phyloP scores from a whole-genome alignment of 2,329 filamentous ascomycete genomes.

The Trichoderma atrobrunneum region DNA sequence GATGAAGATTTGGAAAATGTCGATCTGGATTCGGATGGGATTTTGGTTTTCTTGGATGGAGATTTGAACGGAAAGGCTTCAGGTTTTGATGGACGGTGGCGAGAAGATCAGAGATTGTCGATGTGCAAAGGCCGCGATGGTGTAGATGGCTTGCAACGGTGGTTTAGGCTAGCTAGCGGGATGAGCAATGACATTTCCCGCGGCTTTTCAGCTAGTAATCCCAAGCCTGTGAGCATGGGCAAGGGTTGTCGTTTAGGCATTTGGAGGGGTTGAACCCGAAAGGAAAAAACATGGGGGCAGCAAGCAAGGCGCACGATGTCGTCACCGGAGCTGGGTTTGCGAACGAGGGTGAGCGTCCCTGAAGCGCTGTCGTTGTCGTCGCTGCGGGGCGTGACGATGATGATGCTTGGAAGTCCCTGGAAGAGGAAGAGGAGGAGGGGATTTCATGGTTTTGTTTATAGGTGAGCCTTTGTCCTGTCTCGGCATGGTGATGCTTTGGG shows the following conservation, averaged over 20 bases:
- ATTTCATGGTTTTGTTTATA: not conserved
- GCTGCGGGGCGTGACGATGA: not conserved
- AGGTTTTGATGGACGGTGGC: not conserved
- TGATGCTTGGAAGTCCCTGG: not conserved
- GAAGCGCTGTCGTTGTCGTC: not conserved
- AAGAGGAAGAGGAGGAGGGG: not conserved
- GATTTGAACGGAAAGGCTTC: not conserved
- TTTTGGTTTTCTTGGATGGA: not conserved
- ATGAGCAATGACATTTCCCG: not conserved
- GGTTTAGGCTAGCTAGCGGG: not conserved
- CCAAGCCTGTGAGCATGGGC: not conserved
- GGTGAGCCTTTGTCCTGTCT: not conserved
- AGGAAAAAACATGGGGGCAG: not conserved
- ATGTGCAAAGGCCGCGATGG: not conserved
- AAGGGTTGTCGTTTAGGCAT: slow-evolving; percentile 1
- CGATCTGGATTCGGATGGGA: not conserved
- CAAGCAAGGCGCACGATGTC: slow-evolving; percentile 8
- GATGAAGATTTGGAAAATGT: not conserved
- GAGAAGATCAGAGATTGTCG: not conserved
- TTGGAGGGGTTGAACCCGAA: not conserved
- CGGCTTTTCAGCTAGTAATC: not conserved
- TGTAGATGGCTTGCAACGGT: not conserved
- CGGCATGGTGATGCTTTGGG: not conserved
- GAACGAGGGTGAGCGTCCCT: not conserved
- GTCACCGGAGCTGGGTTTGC: slow-evolving; percentile 4